A percentile compares a stretch with the other conserved stretches of the same genome.
phyloP scores from a whole-genome alignment of 1,284 basidiomycete genomes.

The Golubevia sp. region DNA sequence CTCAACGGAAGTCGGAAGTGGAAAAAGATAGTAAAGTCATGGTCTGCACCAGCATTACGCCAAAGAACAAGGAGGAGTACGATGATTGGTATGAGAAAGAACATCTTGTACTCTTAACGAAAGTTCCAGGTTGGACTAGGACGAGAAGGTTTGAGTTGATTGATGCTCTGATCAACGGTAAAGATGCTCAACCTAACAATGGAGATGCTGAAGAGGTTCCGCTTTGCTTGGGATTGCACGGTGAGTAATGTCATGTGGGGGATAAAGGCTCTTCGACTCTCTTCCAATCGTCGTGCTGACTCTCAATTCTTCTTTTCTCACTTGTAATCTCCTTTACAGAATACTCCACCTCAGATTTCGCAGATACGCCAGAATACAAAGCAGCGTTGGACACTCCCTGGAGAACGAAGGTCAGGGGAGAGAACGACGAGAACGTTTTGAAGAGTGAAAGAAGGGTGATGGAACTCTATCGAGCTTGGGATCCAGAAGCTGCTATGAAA shows the following conservation, averaged over 20 bases:
- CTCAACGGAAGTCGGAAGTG: conserved; percentile 11
- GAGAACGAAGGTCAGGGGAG: conserved; percentile 20
- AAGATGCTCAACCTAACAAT: conserved; percentile 9
- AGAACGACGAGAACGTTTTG: conserved; percentile 9
- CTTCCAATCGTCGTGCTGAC: too few species aligned
- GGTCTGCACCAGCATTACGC: conserved; percentile 26
- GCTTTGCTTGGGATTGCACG: conserved; percentile 26
- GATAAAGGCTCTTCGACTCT: too few species aligned
- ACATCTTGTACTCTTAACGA: conserved; percentile 24
- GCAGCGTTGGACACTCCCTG: conserved; percentile 20
- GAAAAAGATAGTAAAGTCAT: conserved; percentile 9
- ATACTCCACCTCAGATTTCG: conserved; percentile 12
- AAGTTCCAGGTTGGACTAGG: conserved; percentile 31
- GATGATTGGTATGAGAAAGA: conserved; percentile 35
- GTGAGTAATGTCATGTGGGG: too few species aligned
- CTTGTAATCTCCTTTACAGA: too few species aligned
- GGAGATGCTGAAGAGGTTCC: conserved; percentile 18
- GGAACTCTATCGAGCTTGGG: conserved; percentile 34
- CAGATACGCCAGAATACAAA: conserved; percentile 23
- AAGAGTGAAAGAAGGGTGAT: conserved; percentile 34
- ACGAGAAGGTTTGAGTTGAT: conserved; percentile 30
- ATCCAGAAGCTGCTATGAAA: conserved; percentile 17
- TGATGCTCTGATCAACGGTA: conserved; percentile 18
- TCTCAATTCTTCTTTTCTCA: too few species aligned
- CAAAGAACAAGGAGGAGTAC: conserved; percentile 15